Conservation (phyloP, 768 basidiomycete species). For the Sistotremastrum niveocremeum region DNA sequence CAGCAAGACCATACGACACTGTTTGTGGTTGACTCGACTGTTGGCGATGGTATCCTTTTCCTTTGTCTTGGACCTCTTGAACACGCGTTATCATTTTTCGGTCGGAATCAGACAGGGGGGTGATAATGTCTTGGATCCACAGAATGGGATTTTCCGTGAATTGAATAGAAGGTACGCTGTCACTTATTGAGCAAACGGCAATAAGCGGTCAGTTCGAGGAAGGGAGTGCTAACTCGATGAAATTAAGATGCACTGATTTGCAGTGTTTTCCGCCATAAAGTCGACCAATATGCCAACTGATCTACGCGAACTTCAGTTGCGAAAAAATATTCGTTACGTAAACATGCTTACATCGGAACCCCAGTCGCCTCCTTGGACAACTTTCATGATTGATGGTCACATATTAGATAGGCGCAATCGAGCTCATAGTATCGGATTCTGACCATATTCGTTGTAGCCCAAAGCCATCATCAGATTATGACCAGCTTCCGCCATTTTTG, state of each 20-base stretch:
- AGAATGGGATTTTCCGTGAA: slow-evolving; percentile 1
- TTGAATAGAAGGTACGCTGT: not conserved
- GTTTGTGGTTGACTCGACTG: slow-evolving; percentile 4
- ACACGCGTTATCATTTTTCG: not conserved
- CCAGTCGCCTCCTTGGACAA: slow-evolving; percentile 2
- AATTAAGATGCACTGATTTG: slow-evolving; percentile 2
- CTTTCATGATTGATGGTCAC: not conserved
- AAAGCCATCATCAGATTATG: slow-evolving; percentile 3
- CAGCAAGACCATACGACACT: slow-evolving; percentile 1
- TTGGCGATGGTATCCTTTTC: not conserved
- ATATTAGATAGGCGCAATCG: not conserved
- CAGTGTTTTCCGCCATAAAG: not conserved
- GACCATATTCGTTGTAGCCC: slow-evolving; percentile 5
- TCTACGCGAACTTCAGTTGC: not conserved
- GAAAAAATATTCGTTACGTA: no score
- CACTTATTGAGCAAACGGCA: not conserved
- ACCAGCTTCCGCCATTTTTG: slow-evolving; percentile 1
- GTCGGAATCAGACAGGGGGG: not conserved
- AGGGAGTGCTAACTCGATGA: not conserved
- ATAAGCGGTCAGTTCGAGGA: not conserved
- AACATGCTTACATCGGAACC: slow-evolving; percentile 1
- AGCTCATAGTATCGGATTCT: not conserved
- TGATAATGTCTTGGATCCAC: not conserved
- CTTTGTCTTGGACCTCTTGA: not conserved
- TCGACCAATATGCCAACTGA: slow-evolving; percentile 1